Base-by-base conservation (phyloP, 192 early-diverging fungal genomes). In the Spinellus fusiger region DNA sequence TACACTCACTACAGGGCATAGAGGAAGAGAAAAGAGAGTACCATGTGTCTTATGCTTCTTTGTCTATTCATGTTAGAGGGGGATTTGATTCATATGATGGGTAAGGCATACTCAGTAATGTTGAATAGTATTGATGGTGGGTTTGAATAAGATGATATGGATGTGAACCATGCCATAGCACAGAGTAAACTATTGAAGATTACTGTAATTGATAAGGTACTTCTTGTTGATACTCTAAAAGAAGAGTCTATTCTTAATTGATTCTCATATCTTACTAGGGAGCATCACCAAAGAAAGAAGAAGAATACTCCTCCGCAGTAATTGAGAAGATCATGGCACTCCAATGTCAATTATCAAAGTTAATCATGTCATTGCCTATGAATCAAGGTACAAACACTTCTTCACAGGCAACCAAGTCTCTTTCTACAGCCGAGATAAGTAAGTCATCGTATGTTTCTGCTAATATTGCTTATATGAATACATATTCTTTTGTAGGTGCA, bases 111-210 rank as follows among this genome's bases (percentile, higher is more conserved):
- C 15, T 9, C 4, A 7, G 20, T 31, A 31, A 46, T 54, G 33
- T 15, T 33, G 7, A 48, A 48, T 44, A 32, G 22, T 25, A 46
- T 64, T 49, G 23, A 10, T 28, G 12, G 23, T 16, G 28, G 22
- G 20, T 29, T 49, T 23, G 16, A n/a, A 29, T 50, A 31, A 56
- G 79, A 80, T 61, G 79, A 80, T 62, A 59, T 68, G 7, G 79
- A 80, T 56, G 78, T 80, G 38, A 69, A 65, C 8, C 70, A 75
- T 40, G 79, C 79, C 6, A 71, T 76, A 37, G 75, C 76, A 25
- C 53, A 74, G 5, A 73, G 69, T 16, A 77, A 57, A 28, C 47
- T 80, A 4, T 44, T 80, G 15, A 80, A 78, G 55, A 54, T 80
- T 3, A 77, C 71, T 2, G 71, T 80, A 10, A 69, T 66, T 48